Conservation (phyloP, 345 rosid species). For the Triadica sebifera region DNA sequence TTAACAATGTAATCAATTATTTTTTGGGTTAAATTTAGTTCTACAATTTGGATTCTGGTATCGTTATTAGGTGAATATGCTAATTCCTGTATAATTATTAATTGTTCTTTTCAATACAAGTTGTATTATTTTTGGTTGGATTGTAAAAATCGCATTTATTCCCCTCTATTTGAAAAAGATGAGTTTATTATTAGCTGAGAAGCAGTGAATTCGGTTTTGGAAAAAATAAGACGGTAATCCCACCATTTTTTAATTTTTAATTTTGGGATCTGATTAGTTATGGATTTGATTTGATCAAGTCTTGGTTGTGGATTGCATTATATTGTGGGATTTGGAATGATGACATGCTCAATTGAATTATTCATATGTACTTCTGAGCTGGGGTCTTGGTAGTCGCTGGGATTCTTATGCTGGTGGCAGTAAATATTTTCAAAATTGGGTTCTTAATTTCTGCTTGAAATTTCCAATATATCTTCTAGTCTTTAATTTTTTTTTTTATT, state of each 20-base stretch:
- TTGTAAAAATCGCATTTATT: background rate
- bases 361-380: background rate
- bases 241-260: background rate
- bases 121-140: background rate
- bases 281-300: background rate
- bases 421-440: background rate
- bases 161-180: too few relatives aligned
- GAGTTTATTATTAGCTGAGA: too few relatives aligned
- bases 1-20: background rate
- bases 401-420: background rate
- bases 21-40: background rate
- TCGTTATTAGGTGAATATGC: background rate
- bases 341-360: background rate
- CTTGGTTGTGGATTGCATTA: background rate
- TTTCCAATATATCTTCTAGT: background rate
- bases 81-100: background rate
- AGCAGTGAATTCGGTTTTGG: background rate
- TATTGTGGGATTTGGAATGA: background rate
- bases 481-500: background rate
- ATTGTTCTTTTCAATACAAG: background rate
- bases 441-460: background rate
- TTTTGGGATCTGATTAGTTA: background rate
- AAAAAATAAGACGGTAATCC: background rate
- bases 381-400: background rate
- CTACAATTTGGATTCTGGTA: background rate